Conservation (phyloP, 768 basidiomycete genomes). For the Suillus sp. region DNA sequence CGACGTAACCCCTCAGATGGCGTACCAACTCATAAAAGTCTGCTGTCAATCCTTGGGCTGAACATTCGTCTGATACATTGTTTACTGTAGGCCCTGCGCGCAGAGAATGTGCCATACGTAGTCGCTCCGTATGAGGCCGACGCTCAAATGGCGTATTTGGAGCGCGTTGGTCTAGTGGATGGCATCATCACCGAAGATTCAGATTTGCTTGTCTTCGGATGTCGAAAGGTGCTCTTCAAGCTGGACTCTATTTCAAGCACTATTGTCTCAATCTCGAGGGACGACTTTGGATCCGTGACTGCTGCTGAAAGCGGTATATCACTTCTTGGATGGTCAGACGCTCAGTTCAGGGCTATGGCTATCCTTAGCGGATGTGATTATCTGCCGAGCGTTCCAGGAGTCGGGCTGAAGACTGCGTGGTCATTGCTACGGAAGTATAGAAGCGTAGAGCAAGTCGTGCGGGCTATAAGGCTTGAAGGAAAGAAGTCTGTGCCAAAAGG, state of each 20-base stretch:
- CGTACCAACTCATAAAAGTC: conserved; percentile 94
- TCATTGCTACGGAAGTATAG: conserved; percentile 79
- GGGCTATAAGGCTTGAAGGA: conserved; percentile 76
- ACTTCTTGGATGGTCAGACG: conserved; percentile 86
- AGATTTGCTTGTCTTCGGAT: conserved; percentile 97
- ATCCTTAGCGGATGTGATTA: conserved; percentile 94
- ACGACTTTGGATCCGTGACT: conserved; percentile 65
- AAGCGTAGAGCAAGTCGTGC: conserved; percentile 82
- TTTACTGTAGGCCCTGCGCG: conserved; percentile 71
- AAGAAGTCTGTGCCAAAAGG: conserved; percentile 76
- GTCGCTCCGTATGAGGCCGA: conserved; percentile 99
- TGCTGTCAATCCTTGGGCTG: background rate
- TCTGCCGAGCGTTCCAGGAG: conserved; percentile 84
- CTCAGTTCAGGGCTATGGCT: conserved; percentile 90
- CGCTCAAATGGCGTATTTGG: conserved; percentile 93
- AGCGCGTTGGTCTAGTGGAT: conserved; percentile 77
- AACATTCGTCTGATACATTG: conserved; percentile 12
- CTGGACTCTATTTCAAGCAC: conserved; percentile 70
- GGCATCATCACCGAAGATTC: conserved; percentile 98
- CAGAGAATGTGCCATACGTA: conserved; percentile 79
- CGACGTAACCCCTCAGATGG: conserved; percentile 97
- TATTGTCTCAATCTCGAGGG: conserved; percentile 66
- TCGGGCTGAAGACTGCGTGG: conserved; percentile 95
- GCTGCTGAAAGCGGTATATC: conserved; percentile 61
- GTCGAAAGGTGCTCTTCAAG: conserved; percentile 90